phyloP scores from a whole-genome alignment of 331 rosid genomes.

The Erythrophleum ivorense region DNA sequence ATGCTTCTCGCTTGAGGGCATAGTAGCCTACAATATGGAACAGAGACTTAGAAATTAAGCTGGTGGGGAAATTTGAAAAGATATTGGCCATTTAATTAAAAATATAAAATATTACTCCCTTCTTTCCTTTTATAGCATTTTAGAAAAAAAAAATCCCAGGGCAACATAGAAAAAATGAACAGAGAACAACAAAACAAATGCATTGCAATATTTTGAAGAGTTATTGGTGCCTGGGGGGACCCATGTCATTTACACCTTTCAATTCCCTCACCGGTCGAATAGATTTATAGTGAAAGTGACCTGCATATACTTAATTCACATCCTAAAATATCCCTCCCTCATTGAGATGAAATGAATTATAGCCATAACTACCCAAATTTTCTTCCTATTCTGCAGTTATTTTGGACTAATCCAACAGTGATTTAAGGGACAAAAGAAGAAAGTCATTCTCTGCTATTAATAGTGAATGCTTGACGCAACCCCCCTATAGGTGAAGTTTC shows the following conservation, averaged over 20 bases:
- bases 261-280: background rate
- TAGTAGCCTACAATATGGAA: conserved; percentile 68
- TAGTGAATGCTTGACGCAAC: conserved; percentile 16
- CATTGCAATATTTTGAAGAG: background rate
- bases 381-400: conserved; percentile 13
- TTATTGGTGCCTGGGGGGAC: background rate
- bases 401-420: conserved; percentile 25
- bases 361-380: background rate
- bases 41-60: conserved; percentile 18
- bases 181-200: background rate
- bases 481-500: background rate
- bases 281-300: background rate
- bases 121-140: background rate
- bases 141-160: background rate
- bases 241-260: background rate
- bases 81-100: background rate
- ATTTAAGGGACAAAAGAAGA: background rate
- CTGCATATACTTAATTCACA: background rate
- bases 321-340: background rate
- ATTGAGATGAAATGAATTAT: background rate
- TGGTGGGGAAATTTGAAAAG: background rate
- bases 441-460: background rate
- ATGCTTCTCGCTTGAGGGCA: conserved; percentile 90
- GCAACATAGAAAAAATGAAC: background rate
- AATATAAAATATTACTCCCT: background rate